phyloP scores from a whole-genome alignment of 768 basidiomycete species.

The Russula compacta region DNA sequence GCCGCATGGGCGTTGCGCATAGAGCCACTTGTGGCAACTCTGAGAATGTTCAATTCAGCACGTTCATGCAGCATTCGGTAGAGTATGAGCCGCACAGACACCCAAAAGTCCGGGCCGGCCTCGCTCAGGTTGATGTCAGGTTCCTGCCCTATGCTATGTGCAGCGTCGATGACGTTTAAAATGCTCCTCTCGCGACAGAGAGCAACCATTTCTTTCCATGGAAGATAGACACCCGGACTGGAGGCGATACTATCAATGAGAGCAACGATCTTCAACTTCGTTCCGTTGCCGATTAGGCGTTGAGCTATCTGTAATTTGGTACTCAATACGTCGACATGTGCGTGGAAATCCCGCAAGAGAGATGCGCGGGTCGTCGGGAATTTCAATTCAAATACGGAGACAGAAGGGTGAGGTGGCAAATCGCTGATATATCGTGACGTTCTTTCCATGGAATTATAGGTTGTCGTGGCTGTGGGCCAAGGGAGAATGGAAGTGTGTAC shows the following conservation, averaged over 20 bases:
- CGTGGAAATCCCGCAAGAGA: conserved; percentile 44
- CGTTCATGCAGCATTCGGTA: background rate
- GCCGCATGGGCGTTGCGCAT: conserved; percentile 55
- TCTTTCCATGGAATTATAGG: conserved; percentile 46
- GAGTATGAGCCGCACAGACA: conserved; percentile 42
- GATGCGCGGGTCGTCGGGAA: conserved; percentile 50
- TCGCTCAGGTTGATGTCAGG: conserved; percentile 46
- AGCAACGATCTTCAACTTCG: conserved; percentile 45
- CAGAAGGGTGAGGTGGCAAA: conserved; percentile 40
- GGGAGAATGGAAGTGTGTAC: background rate
- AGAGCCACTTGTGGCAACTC: conserved; percentile 87
- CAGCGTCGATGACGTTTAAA: conserved; percentile 67
- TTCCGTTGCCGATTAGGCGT: conserved; percentile 17
- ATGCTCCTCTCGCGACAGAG: conserved; percentile 57
- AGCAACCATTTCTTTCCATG: conserved; percentile 62
- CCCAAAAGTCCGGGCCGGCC: conserved; percentile 65
- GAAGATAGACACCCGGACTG: conserved; percentile 51
- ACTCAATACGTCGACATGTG: conserved; percentile 29
- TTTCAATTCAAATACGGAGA: conserved; percentile 40
- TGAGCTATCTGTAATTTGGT: conserved; percentile 5
- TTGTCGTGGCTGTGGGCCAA: conserved; percentile 38
- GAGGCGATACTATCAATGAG: conserved; percentile 62
- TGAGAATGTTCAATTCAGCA: conserved; percentile 23
- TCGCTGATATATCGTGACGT: conserved; percentile 49
- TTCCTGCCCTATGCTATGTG: conserved; percentile 72